Conservation (phyloP, 2,329 filamentous ascomycete species). For the Fusarium abutilonis region DNA sequence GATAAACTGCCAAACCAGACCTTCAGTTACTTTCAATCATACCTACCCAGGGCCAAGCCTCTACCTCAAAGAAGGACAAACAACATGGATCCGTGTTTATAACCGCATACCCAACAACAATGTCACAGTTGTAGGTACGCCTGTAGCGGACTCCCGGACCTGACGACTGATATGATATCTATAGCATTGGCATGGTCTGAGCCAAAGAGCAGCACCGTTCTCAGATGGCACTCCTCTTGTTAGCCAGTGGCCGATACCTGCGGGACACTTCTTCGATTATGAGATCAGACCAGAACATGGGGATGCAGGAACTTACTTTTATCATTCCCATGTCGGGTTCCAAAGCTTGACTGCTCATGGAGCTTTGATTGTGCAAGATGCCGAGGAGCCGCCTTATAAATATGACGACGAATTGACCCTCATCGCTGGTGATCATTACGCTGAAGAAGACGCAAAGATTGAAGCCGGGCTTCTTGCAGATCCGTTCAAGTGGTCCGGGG, state of each 20-base stretch:
- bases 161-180: background rate
- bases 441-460: slow-evolving; percentile 62
- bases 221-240: slow-evolving; percentile 70
- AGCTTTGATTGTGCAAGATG: slow-evolving; percentile 60
- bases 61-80: slow-evolving; percentile 20
- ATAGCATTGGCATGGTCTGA: slow-evolving; percentile 75
- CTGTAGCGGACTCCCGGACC: rapidly evolving
- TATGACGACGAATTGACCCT: slow-evolving; percentile 70
- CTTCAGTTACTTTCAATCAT: slow-evolving; percentile 20
- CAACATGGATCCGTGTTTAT: slow-evolving; percentile 33
- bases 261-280: slow-evolving; percentile 72
- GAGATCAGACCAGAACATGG: slow-evolving; percentile 64
- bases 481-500: slow-evolving; percentile 68
- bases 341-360: slow-evolving; percentile 68
- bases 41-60: slow-evolving; percentile 20
- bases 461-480: slow-evolving; percentile 58
- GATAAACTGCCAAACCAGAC: slow-evolving; percentile 16
- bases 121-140: slow-evolving; percentile 27
- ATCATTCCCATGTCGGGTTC: slow-evolving; percentile 73
- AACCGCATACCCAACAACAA: slow-evolving; percentile 18
- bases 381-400: slow-evolving; percentile 61
- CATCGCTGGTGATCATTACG: slow-evolving; percentile 65
- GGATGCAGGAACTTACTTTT: slow-evolving; percentile 72
- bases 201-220: slow-evolving; percentile 67
- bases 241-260: slow-evolving; percentile 72